Evolutionary conservation across 257 asterid genomes (phyloP), one percentile per base, ranked within the genome.

Genomic region (Solanum tarijense): DNA sequence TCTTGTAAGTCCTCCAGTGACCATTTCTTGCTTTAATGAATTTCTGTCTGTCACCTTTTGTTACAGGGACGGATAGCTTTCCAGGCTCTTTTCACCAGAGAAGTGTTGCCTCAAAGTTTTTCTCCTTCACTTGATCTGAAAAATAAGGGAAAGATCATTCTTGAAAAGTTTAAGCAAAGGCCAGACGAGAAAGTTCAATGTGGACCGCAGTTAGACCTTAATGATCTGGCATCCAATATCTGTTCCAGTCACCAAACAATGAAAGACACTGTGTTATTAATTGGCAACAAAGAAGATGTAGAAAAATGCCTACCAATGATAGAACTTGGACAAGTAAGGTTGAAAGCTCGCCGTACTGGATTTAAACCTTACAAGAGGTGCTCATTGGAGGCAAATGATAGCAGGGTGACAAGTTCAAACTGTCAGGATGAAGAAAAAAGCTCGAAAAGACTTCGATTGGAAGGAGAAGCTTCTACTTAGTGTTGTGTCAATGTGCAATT

Each of bases 331-430:
- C 90, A 89, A 2, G 85, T 87, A 35, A 96, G 94, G 90, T 92
- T 93, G 86, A 95, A 92, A 89, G 90, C 93, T 52, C 85, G 89
- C 4, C 92, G 89, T 69, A 94, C 95, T 29, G 99, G 99, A 86
- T 97, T 97, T 88, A 97, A 94, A 91, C 99, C 99, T 81, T 96
- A 97, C 93, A 97, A 97, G 92, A 95, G 99, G 88, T 97, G 99
- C 89, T 93, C 98, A 8, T 83, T 92, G 91, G 99, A 96, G 91
- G 99, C 97, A 29, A 94, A 92, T 87, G 98, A 93, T 81, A 87
- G 93, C 89, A 91, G 92, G 87, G 89, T 90, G 87, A 87, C 90
- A 20, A 27, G 55, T 74, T 79, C 87, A 75, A 90, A 89, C 86
- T 65, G 92, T 86, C 94, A 90, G 46, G 97, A 90, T 82, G 96